Conservation (phyloP, 129 eudicot species). For the Logfia minima region DNA sequence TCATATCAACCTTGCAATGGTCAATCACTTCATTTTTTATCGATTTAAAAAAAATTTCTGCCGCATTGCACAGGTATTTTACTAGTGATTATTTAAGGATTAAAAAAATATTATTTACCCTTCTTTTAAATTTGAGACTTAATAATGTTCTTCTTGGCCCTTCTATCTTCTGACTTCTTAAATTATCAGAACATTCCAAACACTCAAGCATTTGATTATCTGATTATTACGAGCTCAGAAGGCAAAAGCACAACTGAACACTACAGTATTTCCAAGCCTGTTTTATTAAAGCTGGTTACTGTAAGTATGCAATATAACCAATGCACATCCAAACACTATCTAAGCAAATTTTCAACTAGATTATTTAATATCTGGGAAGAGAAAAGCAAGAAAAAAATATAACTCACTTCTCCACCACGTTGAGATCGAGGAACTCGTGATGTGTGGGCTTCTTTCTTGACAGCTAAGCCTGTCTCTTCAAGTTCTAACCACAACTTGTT, state of each 20-base stretch:
- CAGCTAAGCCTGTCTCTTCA: constrained; percentile 83
- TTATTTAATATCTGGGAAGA: background rate
- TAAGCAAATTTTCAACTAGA: background rate
- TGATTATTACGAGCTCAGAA: background rate
- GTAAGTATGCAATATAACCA: background rate
- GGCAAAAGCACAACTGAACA: background rate
- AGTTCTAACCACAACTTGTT: constrained; percentile 90
- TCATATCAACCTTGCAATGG: no score
- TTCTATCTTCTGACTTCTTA: background rate
- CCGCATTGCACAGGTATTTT: no score
- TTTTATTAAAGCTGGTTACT: background rate
- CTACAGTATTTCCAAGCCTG: background rate
- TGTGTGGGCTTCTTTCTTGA: constrained; percentile 77
- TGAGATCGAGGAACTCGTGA: constrained; percentile 93
- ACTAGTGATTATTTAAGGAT: background rate
- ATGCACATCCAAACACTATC: background rate
- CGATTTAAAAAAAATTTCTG: no score
- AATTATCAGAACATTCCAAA: background rate
- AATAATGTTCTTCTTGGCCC: background rate
- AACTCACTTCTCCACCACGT: constrained; percentile 95
- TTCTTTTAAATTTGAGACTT: background rate
- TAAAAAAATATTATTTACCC: background rate
- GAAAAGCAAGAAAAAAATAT: background rate
- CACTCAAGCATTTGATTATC: background rate
- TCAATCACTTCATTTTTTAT: no score